A percentile compares a stretch with the other conserved stretches of the same genome.
These are phyloP conservation scores for Microdochium nivale DNA, from an alignment of 2,329 filamentous ascomycete genomes.

Conservation along the genomic window DNA sequence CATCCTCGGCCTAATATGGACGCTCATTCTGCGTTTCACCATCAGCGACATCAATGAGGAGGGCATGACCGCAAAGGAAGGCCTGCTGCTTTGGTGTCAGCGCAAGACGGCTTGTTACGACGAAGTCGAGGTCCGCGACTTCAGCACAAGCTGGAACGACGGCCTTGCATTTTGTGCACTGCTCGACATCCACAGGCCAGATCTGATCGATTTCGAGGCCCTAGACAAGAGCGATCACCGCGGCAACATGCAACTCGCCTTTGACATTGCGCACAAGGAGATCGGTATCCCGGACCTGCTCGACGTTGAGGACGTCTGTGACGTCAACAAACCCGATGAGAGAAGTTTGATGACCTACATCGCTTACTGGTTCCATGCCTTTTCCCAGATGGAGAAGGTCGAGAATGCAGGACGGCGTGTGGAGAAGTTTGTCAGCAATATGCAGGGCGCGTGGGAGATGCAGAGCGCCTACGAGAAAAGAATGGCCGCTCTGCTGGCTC, in stretches of 20 bases:
- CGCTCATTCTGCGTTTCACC: conserved; percentile 92
- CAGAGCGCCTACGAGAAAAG: conserved; percentile 90
- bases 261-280: conserved; percentile 91
- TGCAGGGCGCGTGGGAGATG: conserved; percentile 99
- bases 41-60: conserved; percentile 98
- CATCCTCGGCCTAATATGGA: conserved; percentile 96
- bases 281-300: conserved; percentile 94
- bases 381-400: conserved; percentile 97
- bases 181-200: conserved; percentile 91
- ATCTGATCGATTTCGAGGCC: conserved; percentile 92
- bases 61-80: conserved; percentile 95
- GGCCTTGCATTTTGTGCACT: conserved; percentile 94
- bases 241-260: conserved; percentile 96
- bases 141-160: conserved; percentile 94
- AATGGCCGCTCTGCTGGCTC: conserved; percentile 72
- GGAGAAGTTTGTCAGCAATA: conserved; percentile 97
- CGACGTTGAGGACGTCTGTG: conserved; percentile 96
- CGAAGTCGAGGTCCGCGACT: conserved; percentile 90
- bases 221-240: conserved; percentile 90
- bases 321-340: conserved; percentile 93
- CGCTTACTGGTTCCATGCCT: conserved; percentile 99
- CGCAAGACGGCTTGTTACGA: conserved; percentile 98
- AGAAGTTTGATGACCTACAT: conserved; percentile 98
- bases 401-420: conserved; percentile 94
- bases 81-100: conserved; percentile 92